Conservation (phyloP, 2,329 filamentous ascomycete genomes). For the Colletotrichum endophyticum region DNA sequence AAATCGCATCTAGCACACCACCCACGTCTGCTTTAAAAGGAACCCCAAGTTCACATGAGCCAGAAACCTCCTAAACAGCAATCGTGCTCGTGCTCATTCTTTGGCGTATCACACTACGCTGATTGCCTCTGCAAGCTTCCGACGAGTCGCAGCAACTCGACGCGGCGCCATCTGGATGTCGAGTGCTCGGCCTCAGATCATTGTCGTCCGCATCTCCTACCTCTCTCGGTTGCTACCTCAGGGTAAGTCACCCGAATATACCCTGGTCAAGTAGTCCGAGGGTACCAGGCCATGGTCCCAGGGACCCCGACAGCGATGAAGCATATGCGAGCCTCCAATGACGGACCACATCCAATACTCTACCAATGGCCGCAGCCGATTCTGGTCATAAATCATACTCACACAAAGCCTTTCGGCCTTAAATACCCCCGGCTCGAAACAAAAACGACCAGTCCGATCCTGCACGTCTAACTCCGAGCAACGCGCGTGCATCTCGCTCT, state of each 20-base stretch:
- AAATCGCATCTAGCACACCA: accelerated
- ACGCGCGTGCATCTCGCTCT: not conserved
- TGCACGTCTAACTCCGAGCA: not conserved
- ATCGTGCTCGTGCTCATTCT: no score
- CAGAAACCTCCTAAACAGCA: not conserved
- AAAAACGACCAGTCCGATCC: not conserved
- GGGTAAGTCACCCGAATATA: accelerated
- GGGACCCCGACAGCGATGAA: not conserved
- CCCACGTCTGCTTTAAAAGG: not conserved
- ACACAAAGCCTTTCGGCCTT: not conserved
- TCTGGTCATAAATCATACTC: not conserved
- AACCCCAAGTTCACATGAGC: not conserved
- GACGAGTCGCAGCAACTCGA: accelerated
- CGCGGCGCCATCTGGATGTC: accelerated
- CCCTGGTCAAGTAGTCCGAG: not conserved
- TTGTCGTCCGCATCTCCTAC: not conserved
- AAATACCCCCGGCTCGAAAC: not conserved
- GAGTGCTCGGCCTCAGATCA: accelerated
- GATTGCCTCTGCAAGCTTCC: not conserved
- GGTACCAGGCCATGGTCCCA: not conserved
- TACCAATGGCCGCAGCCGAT: no score
- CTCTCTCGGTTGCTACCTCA: not conserved
- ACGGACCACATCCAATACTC: not conserved
- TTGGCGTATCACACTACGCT: no score
- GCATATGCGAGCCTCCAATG: not conserved